These are phyloP conservation scores for Coffea humblotiana DNA, from an alignment of 305 asterid genomes.

Conservation along the genomic window DNA sequence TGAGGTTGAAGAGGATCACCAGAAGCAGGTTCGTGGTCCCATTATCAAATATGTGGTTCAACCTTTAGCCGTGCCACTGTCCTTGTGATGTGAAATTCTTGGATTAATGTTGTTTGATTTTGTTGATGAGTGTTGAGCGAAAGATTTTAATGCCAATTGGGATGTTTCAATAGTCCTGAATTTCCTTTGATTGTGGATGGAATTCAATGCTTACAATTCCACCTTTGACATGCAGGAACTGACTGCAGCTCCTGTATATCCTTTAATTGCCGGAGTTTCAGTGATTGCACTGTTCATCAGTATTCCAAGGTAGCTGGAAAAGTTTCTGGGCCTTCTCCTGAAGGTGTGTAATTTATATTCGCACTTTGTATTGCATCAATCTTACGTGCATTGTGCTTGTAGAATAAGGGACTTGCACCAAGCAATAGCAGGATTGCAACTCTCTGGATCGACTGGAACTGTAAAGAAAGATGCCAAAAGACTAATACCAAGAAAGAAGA, in stretches of 20 bases:
- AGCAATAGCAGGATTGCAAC: slow-evolving; percentile 40
- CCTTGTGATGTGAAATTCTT: background rate
- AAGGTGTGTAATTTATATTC: background rate
- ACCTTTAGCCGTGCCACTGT: background rate
- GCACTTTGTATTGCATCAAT: background rate
- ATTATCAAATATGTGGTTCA: slow-evolving; percentile 9
- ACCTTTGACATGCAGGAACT: slow-evolving; percentile 54
- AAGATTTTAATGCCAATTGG: background rate
- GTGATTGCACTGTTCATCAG: slow-evolving; percentile 73
- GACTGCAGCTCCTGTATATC: slow-evolving; percentile 87
- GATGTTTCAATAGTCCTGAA: background rate
- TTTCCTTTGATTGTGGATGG: background rate
- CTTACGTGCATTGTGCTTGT: slow-evolving; percentile 14
- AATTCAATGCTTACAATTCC: slow-evolving; percentile 1
- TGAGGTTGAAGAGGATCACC: slow-evolving; percentile 58
- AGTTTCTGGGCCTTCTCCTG: background rate
- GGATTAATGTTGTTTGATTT: background rate
- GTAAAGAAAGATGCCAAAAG: slow-evolving; percentile 73
- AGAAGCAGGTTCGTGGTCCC: slow-evolving; percentile 64
- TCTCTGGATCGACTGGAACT: slow-evolving; percentile 36
- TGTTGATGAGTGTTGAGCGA: background rate
- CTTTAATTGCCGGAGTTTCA: slow-evolving; percentile 71
- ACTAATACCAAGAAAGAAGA: slow-evolving; percentile 56
- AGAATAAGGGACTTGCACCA: slow-evolving; percentile 80
- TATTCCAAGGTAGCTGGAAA: slow-evolving; percentile 72